Conservation (phyloP, 2,329 filamentous ascomycete genomes). For the Calycina herbarum region DNA sequence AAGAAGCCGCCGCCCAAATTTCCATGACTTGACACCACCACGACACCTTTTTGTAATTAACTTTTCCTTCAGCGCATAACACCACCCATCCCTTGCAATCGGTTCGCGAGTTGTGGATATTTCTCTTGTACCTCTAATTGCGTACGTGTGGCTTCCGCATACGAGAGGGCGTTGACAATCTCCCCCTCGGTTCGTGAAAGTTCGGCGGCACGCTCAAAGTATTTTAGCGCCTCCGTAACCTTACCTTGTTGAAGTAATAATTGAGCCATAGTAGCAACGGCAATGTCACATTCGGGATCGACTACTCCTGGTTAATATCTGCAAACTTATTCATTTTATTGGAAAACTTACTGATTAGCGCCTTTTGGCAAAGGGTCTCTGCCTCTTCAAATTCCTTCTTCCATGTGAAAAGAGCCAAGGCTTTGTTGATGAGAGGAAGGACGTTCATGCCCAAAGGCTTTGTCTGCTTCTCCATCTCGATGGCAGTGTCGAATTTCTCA, state of each 20-base stretch:
- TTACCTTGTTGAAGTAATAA: conserved; percentile 96
- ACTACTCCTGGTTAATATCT: conserved; percentile 53
- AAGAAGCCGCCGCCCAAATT: not conserved
- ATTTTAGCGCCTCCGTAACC: conserved; percentile 89
- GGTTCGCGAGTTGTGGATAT: conserved; percentile 76
- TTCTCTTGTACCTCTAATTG: conserved; percentile 91
- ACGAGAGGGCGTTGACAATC: conserved; percentile 93
- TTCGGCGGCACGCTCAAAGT: conserved; percentile 95
- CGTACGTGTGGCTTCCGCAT: conserved; percentile 93
- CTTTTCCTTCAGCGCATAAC: conserved; percentile 32
- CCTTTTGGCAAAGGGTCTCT: conserved; percentile 95
- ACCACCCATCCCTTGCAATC: conserved; percentile 60
- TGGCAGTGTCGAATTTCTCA: conserved; percentile 97
- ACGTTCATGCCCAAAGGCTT: conserved; percentile 98
- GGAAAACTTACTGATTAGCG: conserved; percentile 80
- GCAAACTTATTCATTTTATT: conserved; percentile 4
- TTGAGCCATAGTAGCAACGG: conserved; percentile 97
- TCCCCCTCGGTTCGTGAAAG: conserved; percentile 92
- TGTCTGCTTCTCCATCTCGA: conserved; percentile 94
- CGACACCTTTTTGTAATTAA: not conserved
- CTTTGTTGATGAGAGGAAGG: conserved; percentile 96
- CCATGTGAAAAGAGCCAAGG: conserved; percentile 95
- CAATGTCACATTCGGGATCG: conserved; percentile 97
- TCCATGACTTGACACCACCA: not conserved
- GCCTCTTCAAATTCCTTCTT: conserved; percentile 95